Evolutionary conservation across 164 flowering plant species (phyloP).

Genomic region (Dillenia turbinata): DNA sequence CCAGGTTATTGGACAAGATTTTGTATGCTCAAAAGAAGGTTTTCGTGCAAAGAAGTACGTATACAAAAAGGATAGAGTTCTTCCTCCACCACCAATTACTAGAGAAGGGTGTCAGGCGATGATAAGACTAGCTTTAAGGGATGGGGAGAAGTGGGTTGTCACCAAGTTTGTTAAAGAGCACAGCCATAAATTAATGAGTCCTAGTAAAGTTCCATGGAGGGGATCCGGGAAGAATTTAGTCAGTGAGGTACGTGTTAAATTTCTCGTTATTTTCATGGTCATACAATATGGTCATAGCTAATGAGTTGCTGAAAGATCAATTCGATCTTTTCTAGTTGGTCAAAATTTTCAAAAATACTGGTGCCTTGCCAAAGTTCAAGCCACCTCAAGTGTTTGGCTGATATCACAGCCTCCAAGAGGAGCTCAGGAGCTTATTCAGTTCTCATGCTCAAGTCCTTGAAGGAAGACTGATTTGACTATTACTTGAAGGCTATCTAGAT

Average conservation of each 20-base stretch:
- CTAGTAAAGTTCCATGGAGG: slow-evolving; percentile 41
- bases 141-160: slow-evolving; percentile 38
- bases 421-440: too few species aligned
- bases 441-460: too few species aligned
- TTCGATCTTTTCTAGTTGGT: too few species aligned
- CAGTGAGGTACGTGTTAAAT: slow-evolving; percentile 31
- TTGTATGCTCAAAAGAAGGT: slow-evolving; percentile 52
- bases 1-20: slow-evolving; percentile 47
- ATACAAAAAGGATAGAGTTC: slow-evolving; percentile 38
- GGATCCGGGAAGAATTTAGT: slow-evolving; percentile 32
- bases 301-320: too few species aligned
- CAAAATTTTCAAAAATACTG: too few species aligned
- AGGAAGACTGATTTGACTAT: too few species aligned
- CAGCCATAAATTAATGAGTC: slow-evolving; percentile 32
- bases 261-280: too few species aligned
- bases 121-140: slow-evolving; percentile 33
- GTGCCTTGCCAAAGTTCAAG: too few species aligned
- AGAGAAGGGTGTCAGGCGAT: slow-evolving; percentile 47
- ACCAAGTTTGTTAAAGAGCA: slow-evolving; percentile 37
- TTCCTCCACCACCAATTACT: slow-evolving; percentile 47
- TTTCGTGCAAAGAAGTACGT: slow-evolving; percentile 41
- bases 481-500: too few species aligned
- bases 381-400: too few species aligned
- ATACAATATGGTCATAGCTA: too few species aligned
- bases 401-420: too few species aligned